Evolutionary conservation across 805 yeast species (phyloP).

Genomic region (Phaffomyces antillensis): DNA sequence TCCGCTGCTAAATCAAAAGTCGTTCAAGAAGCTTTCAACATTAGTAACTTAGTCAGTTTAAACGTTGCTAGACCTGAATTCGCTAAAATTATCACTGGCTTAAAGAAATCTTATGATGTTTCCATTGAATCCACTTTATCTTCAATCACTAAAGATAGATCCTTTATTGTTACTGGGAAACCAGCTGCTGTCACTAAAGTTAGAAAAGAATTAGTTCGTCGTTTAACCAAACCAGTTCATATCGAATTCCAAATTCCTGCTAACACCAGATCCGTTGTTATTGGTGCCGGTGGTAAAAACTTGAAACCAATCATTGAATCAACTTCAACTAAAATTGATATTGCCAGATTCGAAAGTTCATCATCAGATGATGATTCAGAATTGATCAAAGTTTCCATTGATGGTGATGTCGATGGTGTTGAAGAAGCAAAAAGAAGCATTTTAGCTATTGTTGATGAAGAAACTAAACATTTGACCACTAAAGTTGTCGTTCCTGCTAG

Average conservation of each 20-base stretch:
- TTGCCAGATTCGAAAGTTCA: constrained; percentile 40
- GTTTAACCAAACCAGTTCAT: constrained; percentile 67
- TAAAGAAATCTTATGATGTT: constrained; percentile 55
- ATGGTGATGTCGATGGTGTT: constrained; percentile 83
- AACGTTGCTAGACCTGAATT: constrained; percentile 59
- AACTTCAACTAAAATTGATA: constrained; percentile 64
- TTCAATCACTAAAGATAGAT: constrained; percentile 65
- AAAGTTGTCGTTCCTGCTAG: constrained; percentile 37
- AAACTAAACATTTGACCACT: constrained; percentile 51
- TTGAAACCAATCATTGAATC: constrained; percentile 71
- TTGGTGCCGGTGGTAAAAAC: constrained; percentile 81
- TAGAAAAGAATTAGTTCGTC: constrained; percentile 66
- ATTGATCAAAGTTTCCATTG: constrained; percentile 47
- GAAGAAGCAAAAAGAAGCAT: constrained; percentile 65
- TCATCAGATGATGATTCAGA: constrained; percentile 46
- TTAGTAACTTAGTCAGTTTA: constrained; percentile 63
- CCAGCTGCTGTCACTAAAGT: constrained; percentile 60
- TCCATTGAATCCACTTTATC: constrained; percentile 80
- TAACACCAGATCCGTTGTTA: constrained; percentile 65
- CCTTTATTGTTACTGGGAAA: constrained; percentile 75
- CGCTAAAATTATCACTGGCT: constrained; percentile 53
- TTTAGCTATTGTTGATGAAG: constrained; percentile 64
- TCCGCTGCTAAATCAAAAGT: constrained; percentile 38
- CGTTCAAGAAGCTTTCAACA: constrained; percentile 73
- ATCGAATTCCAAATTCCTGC: constrained; percentile 65